These are phyloP conservation scores for Candida coleopterorum DNA, from an alignment of 805 yeast genomes.

Conservation along the genomic window DNA sequence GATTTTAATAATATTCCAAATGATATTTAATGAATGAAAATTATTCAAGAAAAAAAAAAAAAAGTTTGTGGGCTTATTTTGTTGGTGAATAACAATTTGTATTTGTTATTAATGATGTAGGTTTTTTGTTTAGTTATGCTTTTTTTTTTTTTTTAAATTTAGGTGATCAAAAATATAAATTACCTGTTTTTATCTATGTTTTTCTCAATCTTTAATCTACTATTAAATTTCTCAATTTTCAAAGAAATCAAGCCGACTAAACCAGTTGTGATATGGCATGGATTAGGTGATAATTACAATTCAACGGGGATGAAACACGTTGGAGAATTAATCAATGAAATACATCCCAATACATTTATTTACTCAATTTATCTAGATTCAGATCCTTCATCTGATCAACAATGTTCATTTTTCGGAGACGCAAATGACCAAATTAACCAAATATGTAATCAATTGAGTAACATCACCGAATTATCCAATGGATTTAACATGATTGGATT, in stretches of 20 bases:
- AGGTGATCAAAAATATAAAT: not conserved
- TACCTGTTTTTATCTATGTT: not conserved
- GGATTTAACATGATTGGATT: slow-evolving; percentile 77
- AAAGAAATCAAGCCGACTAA: slow-evolving; percentile 1
- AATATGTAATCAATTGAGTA: slow-evolving; percentile 52
- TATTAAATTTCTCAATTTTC: not conserved
- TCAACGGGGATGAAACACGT: slow-evolving; percentile 53
- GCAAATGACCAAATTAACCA: slow-evolving; percentile 48
- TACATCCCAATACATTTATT: slow-evolving; percentile 47
- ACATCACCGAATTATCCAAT: slow-evolving; percentile 37
- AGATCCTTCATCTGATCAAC: slow-evolving; percentile 49
- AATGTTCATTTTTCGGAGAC: slow-evolving; percentile 55
- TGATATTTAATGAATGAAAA: no score
- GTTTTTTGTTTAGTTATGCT: not conserved
- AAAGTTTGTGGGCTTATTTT: no score
- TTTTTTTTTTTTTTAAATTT: not conserved
- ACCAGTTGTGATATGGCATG: slow-evolving; percentile 80
- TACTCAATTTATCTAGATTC: slow-evolving; percentile 50
- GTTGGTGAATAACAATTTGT: no score
- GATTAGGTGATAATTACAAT: slow-evolving; percentile 72
- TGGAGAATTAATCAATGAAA: slow-evolving; percentile 34
- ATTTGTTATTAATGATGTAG: not conserved
- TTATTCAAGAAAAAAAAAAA: no score
- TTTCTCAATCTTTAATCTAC: not conserved
- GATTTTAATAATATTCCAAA: no score